A percentile compares a stretch with the other conserved stretches of the same genome.
These are phyloP conservation scores for Hydrangea macrophylla DNA, from an alignment of 148 eudicot species.

Conservation along the genomic window DNA sequence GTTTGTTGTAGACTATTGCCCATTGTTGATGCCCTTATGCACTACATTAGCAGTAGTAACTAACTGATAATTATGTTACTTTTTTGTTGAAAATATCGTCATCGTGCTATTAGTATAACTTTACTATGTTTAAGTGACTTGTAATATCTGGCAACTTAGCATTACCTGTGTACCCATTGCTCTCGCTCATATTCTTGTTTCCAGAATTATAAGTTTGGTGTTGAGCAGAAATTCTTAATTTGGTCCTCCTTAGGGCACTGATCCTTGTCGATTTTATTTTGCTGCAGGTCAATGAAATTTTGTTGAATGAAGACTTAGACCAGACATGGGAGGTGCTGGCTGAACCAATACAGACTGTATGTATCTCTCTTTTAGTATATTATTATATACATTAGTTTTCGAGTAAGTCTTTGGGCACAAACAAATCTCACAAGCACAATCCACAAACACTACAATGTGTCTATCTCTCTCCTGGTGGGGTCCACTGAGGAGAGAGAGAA, in stretches of 20 bases:
- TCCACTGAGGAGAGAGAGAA: no score
- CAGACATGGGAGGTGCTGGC: constrained; percentile 97
- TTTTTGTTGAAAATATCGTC: no score
- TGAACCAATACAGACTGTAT: constrained; percentile 93
- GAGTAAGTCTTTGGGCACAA: no score
- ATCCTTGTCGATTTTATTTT: not conserved
- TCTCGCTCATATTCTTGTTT: not conserved
- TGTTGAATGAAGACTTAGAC: constrained; percentile 69
- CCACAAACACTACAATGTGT: no score
- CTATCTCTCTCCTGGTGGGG: no score
- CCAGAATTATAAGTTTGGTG: not conserved
- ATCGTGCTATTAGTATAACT: no score
- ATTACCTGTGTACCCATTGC: not conserved
- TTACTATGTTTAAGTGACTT: not conserved
- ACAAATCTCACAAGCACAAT: no score
- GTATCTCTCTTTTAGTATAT: constrained; percentile 19
- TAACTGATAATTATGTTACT: no score
- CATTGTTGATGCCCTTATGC: no score
- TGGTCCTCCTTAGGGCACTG: not conserved
- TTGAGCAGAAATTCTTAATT: not conserved
- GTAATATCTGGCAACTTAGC: not conserved
- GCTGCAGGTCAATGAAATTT: constrained; percentile 73
- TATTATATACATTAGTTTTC: not conserved
- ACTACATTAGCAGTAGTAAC: not conserved
- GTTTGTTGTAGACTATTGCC: no score